These are phyloP conservation scores for Geotrichum phurueaensis DNA, from an alignment of 1,139 yeast species.

Conservation along the genomic window DNA sequence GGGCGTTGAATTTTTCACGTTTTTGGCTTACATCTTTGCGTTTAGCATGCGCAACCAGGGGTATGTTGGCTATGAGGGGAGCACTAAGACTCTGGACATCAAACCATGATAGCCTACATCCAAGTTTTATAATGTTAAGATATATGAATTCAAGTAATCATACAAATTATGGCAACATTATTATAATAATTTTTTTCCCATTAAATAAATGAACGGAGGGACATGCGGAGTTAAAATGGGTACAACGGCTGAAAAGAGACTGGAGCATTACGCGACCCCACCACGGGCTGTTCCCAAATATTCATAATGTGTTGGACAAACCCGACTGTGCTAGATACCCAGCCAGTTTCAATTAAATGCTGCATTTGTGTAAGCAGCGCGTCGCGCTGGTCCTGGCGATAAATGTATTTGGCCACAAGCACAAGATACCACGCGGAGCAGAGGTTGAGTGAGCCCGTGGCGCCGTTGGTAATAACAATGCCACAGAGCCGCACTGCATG, in stretches of 20 bases:
- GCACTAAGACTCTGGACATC: slow-evolving; percentile 3
- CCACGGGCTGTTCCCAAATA: not conserved
- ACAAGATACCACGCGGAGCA: not conserved
- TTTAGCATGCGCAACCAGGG: slow-evolving; percentile 1
- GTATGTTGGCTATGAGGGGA: not conserved
- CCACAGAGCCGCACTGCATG: slow-evolving; percentile 3
- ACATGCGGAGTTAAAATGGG: too few species aligned
- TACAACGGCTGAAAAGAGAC: too few species aligned
- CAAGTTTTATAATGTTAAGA: not conserved
- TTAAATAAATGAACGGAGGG: too few species aligned
- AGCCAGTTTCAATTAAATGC: not conserved
- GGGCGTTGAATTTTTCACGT: slow-evolving; percentile 5
- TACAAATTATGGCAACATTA: not conserved
- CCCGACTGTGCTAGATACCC: not conserved
- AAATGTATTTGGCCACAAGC: not conserved
- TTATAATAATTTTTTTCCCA: not conserved
- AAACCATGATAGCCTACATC: not conserved
- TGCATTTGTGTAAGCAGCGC: not conserved
- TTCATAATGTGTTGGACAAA: not conserved
- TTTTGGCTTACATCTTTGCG: slow-evolving; percentile 1
- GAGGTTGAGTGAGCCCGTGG: not conserved
- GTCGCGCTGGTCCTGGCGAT: not conserved
- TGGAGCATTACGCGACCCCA: too few species aligned
- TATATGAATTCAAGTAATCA: not conserved
- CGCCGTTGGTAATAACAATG: not conserved